A percentile compares a stretch with the other conserved stretches of the same genome.
phyloP scores from a whole-genome alignment of 1,284 basidiomycete genomes.

The Ceratobasidium sp. region DNA sequence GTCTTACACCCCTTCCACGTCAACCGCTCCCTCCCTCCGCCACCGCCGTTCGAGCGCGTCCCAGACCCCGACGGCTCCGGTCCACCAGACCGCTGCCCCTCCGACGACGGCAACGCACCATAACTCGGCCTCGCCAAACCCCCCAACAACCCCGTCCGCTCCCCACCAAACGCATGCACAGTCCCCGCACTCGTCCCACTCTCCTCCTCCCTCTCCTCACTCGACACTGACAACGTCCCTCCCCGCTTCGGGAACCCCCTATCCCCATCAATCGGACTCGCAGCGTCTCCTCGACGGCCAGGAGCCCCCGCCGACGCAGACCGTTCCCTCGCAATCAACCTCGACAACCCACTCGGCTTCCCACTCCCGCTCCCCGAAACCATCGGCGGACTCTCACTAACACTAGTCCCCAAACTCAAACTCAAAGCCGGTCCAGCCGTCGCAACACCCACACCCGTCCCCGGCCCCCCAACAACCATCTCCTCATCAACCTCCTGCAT shows the following conservation, averaged over 20 bases:
- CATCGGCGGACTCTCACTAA: not conserved
- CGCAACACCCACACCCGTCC: slow-evolving; percentile 4
- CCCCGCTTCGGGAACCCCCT: not conserved
- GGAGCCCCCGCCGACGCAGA: slow-evolving; percentile 3
- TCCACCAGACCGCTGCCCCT: not conserved
- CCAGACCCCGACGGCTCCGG: not conserved
- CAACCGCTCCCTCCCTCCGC: not conserved
- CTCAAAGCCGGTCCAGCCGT: slow-evolving; percentile 15
- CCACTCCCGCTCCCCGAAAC: not conserved
- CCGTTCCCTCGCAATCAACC: slow-evolving; percentile 23
- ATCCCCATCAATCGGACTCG: slow-evolving; percentile 23
- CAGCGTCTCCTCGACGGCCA: not conserved
- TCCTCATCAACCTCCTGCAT: slow-evolving; percentile 43
- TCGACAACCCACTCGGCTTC: slow-evolving; percentile 30
- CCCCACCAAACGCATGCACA: not conserved
- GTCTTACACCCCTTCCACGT: slow-evolving; percentile 5
- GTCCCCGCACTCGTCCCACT: slow-evolving; percentile 9
- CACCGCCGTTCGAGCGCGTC: too few species aligned
- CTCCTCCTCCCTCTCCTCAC: not conserved
- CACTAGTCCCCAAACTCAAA: not conserved
- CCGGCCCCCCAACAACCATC: slow-evolving; percentile 13
- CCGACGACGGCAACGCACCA: not conserved
- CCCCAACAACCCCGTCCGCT: slow-evolving; percentile 16
- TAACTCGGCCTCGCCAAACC: slow-evolving; percentile 14
- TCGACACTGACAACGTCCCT: not conserved